phyloP scores from a whole-genome alignment of 306 rosid genomes.

The Inga leiocalycina region DNA sequence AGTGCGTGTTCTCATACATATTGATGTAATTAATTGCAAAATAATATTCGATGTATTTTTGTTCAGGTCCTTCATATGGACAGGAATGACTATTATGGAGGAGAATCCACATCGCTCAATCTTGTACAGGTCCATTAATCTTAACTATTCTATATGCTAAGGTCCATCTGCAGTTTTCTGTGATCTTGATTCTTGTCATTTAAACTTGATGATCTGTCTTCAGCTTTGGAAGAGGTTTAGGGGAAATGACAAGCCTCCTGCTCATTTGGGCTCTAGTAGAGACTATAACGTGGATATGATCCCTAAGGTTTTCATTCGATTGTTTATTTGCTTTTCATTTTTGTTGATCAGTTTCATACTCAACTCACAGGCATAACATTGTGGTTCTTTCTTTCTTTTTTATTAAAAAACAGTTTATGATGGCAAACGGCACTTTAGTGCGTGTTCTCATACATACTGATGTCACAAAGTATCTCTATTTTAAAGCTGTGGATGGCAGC shows the following conservation, averaged over 20 bases:
- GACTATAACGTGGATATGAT: slow-evolving; percentile 96
- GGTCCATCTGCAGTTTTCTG: neutral
- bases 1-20: no score
- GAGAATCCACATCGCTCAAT: slow-evolving; percentile 92
- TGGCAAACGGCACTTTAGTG: slow-evolving; percentile 95
- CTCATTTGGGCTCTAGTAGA: slow-evolving; percentile 89
- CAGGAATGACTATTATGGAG: slow-evolving; percentile 93
- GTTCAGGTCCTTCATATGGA: slow-evolving; percentile 95
- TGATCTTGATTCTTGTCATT: neutral
- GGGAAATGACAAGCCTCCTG: slow-evolving; percentile 85
- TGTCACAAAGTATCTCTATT: slow-evolving; percentile 92
- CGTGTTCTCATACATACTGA: slow-evolving; percentile 96
- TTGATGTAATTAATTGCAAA: neutral
- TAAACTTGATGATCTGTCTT: slow-evolving; percentile 4
- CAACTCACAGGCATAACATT: neutral
- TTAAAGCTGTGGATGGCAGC: slow-evolving; percentile 91
- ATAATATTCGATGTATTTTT: slow-evolving; percentile 12
- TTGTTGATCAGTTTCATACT: neutral
- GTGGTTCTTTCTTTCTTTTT: neutral
- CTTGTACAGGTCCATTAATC: slow-evolving; percentile 70
- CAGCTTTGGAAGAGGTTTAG: slow-evolving; percentile 97
- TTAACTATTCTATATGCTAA: neutral
- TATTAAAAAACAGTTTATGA: slow-evolving; percentile 64
- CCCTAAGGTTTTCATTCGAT: slow-evolving; percentile 68
- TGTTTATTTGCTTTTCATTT: neutral